Evolutionary conservation across 371 early-diverging fungal species (phyloP).

Genomic region (Chytridium lagenaria): DNA sequence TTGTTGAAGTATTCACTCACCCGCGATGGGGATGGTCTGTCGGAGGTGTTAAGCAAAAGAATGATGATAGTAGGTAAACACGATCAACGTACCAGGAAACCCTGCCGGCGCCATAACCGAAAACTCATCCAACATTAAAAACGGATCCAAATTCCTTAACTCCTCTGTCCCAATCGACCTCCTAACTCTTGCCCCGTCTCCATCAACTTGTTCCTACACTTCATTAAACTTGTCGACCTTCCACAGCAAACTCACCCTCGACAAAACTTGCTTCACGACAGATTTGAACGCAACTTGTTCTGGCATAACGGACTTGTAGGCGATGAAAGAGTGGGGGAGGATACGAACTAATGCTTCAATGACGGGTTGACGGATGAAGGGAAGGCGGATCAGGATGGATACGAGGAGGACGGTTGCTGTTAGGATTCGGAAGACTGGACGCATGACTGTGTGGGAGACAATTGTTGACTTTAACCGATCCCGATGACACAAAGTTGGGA

Average conservation of each 20-base stretch:
- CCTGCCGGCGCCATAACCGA: slow-evolving; percentile 50
- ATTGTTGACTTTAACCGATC: too few species aligned
- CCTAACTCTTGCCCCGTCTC: slow-evolving; percentile 68
- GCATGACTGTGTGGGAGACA: too few species aligned
- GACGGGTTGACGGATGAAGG: slow-evolving; percentile 3
- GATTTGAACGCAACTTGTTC: neutral
- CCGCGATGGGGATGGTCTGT: slow-evolving; percentile 54
- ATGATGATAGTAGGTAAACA: neutral
- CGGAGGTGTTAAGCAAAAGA: too few species aligned
- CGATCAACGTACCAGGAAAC: too few species aligned
- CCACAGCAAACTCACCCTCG: neutral
- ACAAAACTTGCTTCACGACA: neutral
- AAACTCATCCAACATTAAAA: slow-evolving; percentile 84
- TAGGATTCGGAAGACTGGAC: neutral
- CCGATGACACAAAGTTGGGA: too few species aligned
- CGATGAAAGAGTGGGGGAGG: neutral
- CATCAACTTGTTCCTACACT: slow-evolving; percentile 48
- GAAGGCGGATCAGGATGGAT: slow-evolving; percentile 17
- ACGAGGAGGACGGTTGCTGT: slow-evolving; percentile 5
- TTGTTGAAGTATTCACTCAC: neutral
- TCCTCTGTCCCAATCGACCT: slow-evolving; percentile 72
- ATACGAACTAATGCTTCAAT: neutral
- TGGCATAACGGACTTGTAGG: neutral
- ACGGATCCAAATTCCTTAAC: slow-evolving; percentile 78
- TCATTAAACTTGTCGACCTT: neutral